Conservation (phyloP, 2,329 filamentous ascomycete species). For the Camillea tinctor region DNA sequence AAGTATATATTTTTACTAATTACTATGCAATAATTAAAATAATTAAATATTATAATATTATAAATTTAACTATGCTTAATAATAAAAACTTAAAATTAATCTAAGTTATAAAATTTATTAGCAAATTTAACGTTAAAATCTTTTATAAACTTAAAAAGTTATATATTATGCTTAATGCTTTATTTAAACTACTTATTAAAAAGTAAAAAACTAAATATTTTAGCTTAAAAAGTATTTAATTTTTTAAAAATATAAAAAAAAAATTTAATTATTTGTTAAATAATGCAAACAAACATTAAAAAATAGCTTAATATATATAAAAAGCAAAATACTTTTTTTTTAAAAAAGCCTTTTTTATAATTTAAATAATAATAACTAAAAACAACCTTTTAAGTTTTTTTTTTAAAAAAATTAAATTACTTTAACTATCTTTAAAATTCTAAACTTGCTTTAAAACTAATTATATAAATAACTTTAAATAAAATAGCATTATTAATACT, state of each 20-base stretch:
- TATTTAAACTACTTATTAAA: background rate
- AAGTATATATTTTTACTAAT: no score
- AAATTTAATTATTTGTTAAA: background rate
- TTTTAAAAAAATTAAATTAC: background rate
- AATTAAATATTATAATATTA: constrained; percentile 2
- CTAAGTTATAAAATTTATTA: constrained; percentile 9
- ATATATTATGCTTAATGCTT: constrained; percentile 6
- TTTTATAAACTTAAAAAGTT: constrained; percentile 3
- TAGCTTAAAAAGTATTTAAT: no score
- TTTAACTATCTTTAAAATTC: constrained; percentile 5
- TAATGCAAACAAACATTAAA: constrained; percentile 1
- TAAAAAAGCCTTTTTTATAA: no score
- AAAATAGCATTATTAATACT: background rate
- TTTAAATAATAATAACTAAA: no score
- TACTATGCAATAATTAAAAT: constrained; percentile 6
- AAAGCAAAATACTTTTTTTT: no score
- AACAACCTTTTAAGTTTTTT: background rate
- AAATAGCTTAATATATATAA: no score
- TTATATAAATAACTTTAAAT: background rate
- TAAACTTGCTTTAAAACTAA: constrained; percentile 1
- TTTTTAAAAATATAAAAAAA: background rate
- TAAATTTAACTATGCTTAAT: constrained; percentile 5
- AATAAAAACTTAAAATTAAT: constrained; percentile 6
- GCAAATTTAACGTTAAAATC: background rate
- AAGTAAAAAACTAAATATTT: no score